Evolutionary conservation across 1,139 yeast genomes (phyloP).

Genomic region (Blastobotrys elegans): DNA sequence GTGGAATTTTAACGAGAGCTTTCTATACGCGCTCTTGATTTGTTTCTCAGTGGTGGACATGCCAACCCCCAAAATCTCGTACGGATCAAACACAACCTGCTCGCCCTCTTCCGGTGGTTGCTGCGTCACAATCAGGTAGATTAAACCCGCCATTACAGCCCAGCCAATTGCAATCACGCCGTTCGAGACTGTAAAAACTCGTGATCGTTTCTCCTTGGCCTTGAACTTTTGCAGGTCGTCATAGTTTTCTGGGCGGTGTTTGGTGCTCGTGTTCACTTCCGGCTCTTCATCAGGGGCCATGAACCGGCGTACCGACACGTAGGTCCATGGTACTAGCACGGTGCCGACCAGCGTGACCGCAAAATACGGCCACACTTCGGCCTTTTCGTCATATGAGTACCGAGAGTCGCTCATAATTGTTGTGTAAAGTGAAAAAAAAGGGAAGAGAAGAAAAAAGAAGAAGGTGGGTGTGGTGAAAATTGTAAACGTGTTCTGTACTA

Average conservation of each 20-base stretch:
- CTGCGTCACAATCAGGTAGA: constrained; percentile 44
- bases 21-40: constrained; percentile 77
- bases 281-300: constrained; percentile 14
- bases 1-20: constrained; percentile 79
- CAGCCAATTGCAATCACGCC: constrained; percentile 59
- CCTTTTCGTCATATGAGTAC: constrained; percentile 73
- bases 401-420: constrained; percentile 37
- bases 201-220: constrained; percentile 30
- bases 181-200: constrained; percentile 34
- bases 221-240: constrained; percentile 42
- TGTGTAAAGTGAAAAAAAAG: neutral
- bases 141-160: constrained; percentile 51
- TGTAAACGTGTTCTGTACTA: neutral
- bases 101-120: constrained; percentile 40
- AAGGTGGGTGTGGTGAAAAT: neutral
- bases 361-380: constrained; percentile 96
- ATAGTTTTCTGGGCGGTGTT: constrained; percentile 40
- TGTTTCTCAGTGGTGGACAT: constrained; percentile 68
- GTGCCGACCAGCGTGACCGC: constrained; percentile 65
- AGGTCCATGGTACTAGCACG: constrained; percentile 66
- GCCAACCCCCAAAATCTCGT: constrained; percentile 73
- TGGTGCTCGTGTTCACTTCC: constrained; percentile 5
- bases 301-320: constrained; percentile 35
- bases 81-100: constrained; percentile 74
- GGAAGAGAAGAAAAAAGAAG: neutral